Evolutionary conservation across 2,329 filamentous ascomycete species (phyloP).

Genomic region (Oidium heveae): DNA sequence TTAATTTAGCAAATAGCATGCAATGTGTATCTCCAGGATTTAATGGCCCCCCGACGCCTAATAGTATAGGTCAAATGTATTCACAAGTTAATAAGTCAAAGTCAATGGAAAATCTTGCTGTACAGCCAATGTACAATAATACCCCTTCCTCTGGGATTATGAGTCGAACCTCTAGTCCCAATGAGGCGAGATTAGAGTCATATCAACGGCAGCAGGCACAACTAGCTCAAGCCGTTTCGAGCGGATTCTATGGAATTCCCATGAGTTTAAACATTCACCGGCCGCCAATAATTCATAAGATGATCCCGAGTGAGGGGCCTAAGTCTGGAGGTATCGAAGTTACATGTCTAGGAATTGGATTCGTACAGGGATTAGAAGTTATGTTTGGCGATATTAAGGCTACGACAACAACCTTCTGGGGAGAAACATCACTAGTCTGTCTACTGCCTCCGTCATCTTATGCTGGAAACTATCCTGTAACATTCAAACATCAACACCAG

Average conservation of each 20-base stretch:
- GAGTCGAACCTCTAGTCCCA: slow-evolving; percentile 57
- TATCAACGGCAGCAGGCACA: slow-evolving; percentile 20
- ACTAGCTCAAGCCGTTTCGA: slow-evolving; percentile 22
- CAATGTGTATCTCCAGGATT: slow-evolving; percentile 19
- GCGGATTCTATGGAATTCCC: slow-evolving; percentile 24
- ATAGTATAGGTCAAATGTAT: slow-evolving; percentile 35
- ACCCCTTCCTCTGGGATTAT: slow-evolving; percentile 46
- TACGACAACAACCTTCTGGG: slow-evolving; percentile 37
- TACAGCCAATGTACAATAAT: slow-evolving; percentile 37
- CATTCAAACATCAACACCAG: slow-evolving; percentile 27
- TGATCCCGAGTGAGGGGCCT: slow-evolving; percentile 63
- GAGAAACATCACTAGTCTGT: slow-evolving; percentile 35
- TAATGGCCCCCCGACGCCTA: slow-evolving; percentile 38
- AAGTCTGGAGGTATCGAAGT: slow-evolving; percentile 70
- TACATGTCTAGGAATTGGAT: slow-evolving; percentile 57
- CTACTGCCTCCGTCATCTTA: slow-evolving; percentile 32
- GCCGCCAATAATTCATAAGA: slow-evolving; percentile 47
- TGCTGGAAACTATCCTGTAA: slow-evolving; percentile 32
- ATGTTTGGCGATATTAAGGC: slow-evolving; percentile 53
- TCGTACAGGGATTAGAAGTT: slow-evolving; percentile 56
- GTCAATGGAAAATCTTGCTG: slow-evolving; percentile 37
- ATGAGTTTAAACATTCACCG: slow-evolving; percentile 24
- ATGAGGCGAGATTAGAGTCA: slow-evolving; percentile 19
- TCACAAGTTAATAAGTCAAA: slow-evolving; percentile 30
- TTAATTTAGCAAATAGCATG: slow-evolving; percentile 6